Base-by-base conservation (phyloP, 148 eudicot species). In the Cornus suecica region DNA sequence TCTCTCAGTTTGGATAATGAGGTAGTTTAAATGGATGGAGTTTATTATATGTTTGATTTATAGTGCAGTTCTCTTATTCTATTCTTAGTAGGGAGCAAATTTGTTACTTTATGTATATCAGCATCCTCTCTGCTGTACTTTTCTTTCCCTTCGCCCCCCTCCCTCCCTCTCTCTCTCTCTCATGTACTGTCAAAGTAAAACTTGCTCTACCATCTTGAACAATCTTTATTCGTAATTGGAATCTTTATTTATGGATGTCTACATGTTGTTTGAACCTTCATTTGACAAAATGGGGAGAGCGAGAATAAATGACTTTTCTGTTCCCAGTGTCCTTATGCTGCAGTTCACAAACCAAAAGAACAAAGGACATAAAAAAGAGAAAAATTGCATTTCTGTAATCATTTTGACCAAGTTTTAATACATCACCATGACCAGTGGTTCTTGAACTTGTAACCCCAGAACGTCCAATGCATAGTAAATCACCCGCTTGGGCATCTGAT, bases 1-100 rank as follows among this genome's bases (percentile, higher is more conserved):
- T 94, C 99, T 18, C 73, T 92, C 63, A 94, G 99, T 83, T 85
- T 94, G 85, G 97, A 95, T 77, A 85, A 87, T 70, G 97, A 94
- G 96, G 99, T 91, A 84, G 75, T 24, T 68, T 20, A 20, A 27
- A 14, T 60, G 11, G 1, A 16, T 14, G 58, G 16, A 23, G 18
- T 32, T 76, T 56, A 31, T 9, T 2, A 5, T 18, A 48, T 27
- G 42, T 13, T 28, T 62, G 32, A 31, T 62, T 30, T 25, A 14
- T 42, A 63, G 58, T 4, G 10, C 73, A 52, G n/a, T 18, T 16
- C n/a, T 65, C 41, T 28, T 18, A 65, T 20, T 14, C 22, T 52
- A 14, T 14, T 52, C 22, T 1, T 5, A 1, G 22, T 4, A 14
- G 58, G 58, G 58, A 22, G 20, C 18, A 18, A 29, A 27, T 30